A percentile compares a stretch with the other conserved stretches of the same genome.
phyloP scores from a whole-genome alignment of 345 rosid genomes.

The Brassica incana region DNA sequence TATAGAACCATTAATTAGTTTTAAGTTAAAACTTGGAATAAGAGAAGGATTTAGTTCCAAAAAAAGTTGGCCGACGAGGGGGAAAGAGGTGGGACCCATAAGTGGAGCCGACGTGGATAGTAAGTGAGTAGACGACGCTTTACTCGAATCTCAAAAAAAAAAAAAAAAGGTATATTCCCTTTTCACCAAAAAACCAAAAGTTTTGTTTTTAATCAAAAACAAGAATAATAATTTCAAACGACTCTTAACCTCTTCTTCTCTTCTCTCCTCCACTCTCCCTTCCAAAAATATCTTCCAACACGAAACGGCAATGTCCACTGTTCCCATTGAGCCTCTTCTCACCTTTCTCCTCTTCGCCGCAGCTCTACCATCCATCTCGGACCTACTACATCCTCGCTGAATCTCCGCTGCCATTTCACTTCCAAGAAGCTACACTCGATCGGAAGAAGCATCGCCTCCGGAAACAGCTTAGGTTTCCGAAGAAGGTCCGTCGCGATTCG shows the following conservation, averaged over 20 bases:
- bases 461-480: slow-evolving; percentile 17
- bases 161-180: slow-evolving; percentile 12
- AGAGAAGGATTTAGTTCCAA: not conserved
- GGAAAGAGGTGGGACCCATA: not conserved
- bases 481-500: slow-evolving; percentile 29
- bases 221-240: slow-evolving; percentile 15
- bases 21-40: no score
- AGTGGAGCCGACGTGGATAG: not conserved
- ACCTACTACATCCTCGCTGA: slow-evolving; percentile 29
- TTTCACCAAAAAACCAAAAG: slow-evolving; percentile 13
- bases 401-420: slow-evolving; percentile 23
- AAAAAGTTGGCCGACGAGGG: not conserved
- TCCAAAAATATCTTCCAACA: not conserved
- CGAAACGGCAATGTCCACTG: slow-evolving; percentile 47
- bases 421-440: slow-evolving; percentile 30
- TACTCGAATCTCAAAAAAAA: slow-evolving; percentile 21
- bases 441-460: slow-evolving; percentile 8
- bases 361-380: slow-evolving; percentile 11
- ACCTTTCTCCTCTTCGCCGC: slow-evolving; percentile 20
- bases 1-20: no score
- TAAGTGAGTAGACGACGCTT: not conserved
- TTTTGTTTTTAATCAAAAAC: not conserved
- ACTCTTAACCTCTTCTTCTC: slow-evolving; percentile 27
- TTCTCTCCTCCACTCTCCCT: not conserved
- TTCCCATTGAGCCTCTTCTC: slow-evolving; percentile 50